Conservation (phyloP, 768 basidiomycete species). For the Mycena amicta region DNA sequence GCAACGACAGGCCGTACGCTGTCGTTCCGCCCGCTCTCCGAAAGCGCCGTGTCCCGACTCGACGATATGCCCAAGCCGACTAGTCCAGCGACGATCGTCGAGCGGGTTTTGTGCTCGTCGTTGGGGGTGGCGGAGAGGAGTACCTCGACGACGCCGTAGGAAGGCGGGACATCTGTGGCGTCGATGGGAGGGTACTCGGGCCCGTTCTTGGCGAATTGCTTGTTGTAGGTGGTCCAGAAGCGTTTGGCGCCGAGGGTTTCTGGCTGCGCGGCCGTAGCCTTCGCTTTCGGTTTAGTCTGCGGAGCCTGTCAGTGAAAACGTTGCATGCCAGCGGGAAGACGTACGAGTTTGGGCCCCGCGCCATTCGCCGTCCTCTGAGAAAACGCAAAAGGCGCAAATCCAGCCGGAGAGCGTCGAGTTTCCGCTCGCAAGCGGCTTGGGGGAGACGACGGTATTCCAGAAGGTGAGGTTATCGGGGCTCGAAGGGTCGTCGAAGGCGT, state of each 20-base stretch:
- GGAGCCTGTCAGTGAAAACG: not conserved
- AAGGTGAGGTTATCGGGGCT: not conserved
- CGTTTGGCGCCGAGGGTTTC: constrained; percentile 3
- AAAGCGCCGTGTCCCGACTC: constrained; percentile 5
- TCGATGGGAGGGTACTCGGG: constrained; percentile 1
- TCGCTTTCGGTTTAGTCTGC: not conserved
- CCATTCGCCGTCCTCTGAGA: constrained; percentile 18
- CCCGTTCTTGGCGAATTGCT: not conserved
- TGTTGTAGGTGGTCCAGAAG: constrained; percentile 6
- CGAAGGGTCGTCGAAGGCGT: not conserved
- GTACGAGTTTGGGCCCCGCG: constrained; percentile 9
- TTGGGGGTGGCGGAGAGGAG: constrained; percentile 13
- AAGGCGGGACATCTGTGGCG: constrained; percentile 26
- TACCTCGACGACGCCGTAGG: constrained; percentile 32
- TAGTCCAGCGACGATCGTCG: constrained; percentile 32
- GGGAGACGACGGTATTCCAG: not conserved
- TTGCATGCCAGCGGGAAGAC: not conserved
- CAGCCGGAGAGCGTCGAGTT: constrained; percentile 16
- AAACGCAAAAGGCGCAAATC: constrained; percentile 21
- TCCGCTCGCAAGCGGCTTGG: not conserved
- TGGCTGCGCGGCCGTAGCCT: not conserved
- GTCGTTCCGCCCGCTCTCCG: constrained; percentile 7
- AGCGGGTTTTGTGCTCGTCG: constrained; percentile 27
- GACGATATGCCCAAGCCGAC: constrained; percentile 19
- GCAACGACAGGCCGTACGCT: constrained; percentile 2